Percentiles rank a stretch among this genome's conserved stretches.
These are phyloP conservation scores for Aspergillus sp. DNA, from an alignment of 2,329 filamentous ascomycete genomes.

Conservation along the genomic window DNA sequence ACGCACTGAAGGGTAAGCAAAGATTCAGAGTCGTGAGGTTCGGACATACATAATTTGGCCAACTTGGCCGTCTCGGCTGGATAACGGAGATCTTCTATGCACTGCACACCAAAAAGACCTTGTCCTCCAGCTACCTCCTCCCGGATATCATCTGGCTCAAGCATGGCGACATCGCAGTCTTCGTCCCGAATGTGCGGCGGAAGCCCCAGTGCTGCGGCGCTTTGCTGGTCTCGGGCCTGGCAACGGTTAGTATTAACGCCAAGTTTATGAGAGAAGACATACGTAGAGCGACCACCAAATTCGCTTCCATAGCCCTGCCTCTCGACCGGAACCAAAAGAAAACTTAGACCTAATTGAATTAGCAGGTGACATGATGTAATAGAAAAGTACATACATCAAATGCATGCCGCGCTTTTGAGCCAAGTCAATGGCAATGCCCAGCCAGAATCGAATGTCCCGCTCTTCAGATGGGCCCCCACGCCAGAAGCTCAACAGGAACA, in stretches of 20 bases:
- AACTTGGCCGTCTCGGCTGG: constrained; percentile 44
- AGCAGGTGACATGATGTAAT: not conserved
- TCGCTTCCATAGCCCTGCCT: constrained; percentile 47
- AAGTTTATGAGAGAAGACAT: not conserved
- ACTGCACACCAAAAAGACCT: constrained; percentile 34
- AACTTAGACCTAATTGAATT: constrained; percentile 32
- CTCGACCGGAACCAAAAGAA: constrained; percentile 27
- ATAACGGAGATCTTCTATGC: constrained; percentile 36
- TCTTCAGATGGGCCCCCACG: constrained; percentile 52
- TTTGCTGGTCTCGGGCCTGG: constrained; percentile 52
- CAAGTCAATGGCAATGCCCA: constrained; percentile 54
- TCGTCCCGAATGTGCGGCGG: constrained; percentile 53
- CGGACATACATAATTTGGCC: constrained; percentile 36
- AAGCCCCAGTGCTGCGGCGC: constrained; percentile 47
- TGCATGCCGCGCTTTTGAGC: constrained; percentile 52
- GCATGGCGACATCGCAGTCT: constrained; percentile 50
- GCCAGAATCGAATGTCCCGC: constrained; percentile 54
- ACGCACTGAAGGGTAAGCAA: not conserved
- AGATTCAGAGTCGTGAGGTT: not conserved
- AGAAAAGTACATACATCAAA: constrained; percentile 30
- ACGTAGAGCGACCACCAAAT: constrained; percentile 60
- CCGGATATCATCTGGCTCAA: constrained; percentile 42
- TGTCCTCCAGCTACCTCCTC: constrained; percentile 30
- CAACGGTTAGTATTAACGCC: not conserved
- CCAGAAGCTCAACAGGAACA: constrained; percentile 61